Evolutionary conservation across 352 stramenopile species (phyloP), one percentile per base, ranked within the genome.

Genomic region (Pythium coloratum): DNA sequence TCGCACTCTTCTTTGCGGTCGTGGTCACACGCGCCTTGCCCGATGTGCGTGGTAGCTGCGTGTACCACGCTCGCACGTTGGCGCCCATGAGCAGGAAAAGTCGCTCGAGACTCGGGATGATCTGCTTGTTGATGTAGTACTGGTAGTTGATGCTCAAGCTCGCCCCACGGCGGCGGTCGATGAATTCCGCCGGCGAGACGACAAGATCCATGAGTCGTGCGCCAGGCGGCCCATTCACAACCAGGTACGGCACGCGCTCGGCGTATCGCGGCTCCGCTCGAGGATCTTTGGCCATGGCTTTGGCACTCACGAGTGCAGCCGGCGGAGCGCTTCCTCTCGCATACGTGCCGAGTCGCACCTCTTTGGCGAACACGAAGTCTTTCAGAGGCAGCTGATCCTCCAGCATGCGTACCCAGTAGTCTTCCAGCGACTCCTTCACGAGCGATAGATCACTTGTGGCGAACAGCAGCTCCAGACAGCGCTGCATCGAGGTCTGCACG

Each of bases 41-140:
- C 1, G 72, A 72, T 13, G 73, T 70, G 14, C 86, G 82, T 34
- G 86, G 84, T 2, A 96, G 56, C 14, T 84, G 69, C 18, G 69
- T 56, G 62, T 89, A 95, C 88, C 88, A 96, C 6, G 75, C 70
- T 8, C 87, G 77, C 34, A 95, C 82, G 54, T 95, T 92, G 3
- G 81, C 86, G 7, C 88, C 88, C 40, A 89, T 82, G 24, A 96
- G 73, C 14, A 94, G 59, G 49, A 94, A 89, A n/a, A 95, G 54
- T 6, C 88, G 82, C 65, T 96, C 87, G n/a, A 95, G 76, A 64
- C 86, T 94, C 30, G 76, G 76, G n/a, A 84, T 69, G 28, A 84
- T 81, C 67, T 96, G 88, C 64, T 97, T 97, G 62, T 91, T 79
- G 65, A 97, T 95, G 74, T 98, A 98, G 77, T 98, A 98, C 67